phyloP scores from a whole-genome alignment of 306 rosid genomes.

The Lathyrus tuberosus region DNA sequence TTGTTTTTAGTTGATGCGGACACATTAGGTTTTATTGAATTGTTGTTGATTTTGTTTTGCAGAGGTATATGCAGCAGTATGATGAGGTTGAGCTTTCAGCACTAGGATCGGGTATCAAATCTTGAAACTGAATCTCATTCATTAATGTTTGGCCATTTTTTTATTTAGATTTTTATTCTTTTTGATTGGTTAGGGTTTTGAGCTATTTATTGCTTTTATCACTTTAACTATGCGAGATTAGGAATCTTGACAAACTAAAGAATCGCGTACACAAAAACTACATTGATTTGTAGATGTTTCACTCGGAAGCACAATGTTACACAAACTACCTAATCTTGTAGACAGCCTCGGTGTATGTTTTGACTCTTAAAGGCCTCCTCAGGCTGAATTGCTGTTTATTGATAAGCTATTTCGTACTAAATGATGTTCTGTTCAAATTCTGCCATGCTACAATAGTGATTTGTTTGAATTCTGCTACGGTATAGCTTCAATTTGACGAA shows the following conservation, averaged over 20 bases:
- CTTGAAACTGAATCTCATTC: neutral
- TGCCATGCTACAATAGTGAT: neutral
- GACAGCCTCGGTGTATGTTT: neutral
- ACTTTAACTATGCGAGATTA: slow-evolving; percentile 3
- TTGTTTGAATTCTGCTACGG: neutral
- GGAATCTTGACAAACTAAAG: neutral
- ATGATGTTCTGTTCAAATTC: too few species aligned
- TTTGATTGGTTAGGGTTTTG: slow-evolving; percentile 6
- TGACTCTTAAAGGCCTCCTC: neutral
- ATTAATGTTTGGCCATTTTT: neutral
- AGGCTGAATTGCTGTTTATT: slow-evolving; percentile 9
- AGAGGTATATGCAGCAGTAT: slow-evolving; percentile 83
- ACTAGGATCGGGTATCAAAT: slow-evolving; percentile 74
- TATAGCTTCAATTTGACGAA: neutral
- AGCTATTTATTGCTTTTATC: slow-evolving; percentile 6
- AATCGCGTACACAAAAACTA: neutral
- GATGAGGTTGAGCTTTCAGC: slow-evolving; percentile 87
- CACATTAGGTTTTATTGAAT: neutral
- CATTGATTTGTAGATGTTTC: slow-evolving; percentile 4
- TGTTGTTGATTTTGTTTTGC: slow-evolving; percentile 16
- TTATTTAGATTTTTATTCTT: neutral
- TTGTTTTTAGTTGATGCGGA: neutral
- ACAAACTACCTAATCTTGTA: neutral
- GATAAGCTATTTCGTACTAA: neutral
- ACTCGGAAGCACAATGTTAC: neutral